Percentiles rank a stretch among this genome's conserved stretches.
Conservation (phyloP, 2,329 filamentous ascomycete genomes). For the Venturia asperata region DNA sequence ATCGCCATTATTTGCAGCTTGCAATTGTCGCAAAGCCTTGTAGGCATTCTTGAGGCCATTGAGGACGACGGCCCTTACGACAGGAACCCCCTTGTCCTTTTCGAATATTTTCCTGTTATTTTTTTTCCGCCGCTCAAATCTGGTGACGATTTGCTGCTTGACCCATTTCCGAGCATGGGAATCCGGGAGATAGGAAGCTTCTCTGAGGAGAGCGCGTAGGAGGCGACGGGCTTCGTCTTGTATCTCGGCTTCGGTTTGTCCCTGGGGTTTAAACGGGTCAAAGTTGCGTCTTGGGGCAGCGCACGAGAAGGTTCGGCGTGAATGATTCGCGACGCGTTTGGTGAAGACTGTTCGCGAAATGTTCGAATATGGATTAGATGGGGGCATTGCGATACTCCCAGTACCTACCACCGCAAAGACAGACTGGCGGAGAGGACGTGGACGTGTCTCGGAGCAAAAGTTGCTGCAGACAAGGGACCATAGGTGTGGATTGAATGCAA, state of each 20-base stretch:
- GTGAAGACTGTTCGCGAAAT: not conserved
- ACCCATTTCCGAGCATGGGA: slow-evolving; percentile 46
- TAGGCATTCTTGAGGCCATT: slow-evolving; percentile 32
- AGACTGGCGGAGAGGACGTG: not conserved
- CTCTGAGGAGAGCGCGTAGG: slow-evolving; percentile 50
- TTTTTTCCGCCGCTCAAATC: slow-evolving; percentile 34
- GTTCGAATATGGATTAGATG: not conserved
- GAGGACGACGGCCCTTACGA: slow-evolving; percentile 24
- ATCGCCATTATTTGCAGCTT: slow-evolving; percentile 51
- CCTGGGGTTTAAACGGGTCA: too few relatives aligned
- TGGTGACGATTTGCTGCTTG: slow-evolving; percentile 40
- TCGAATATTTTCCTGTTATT: slow-evolving; percentile 20
- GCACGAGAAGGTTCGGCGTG: too few relatives aligned
- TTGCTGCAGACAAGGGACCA: not conserved
- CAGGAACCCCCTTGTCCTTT: not conserved
- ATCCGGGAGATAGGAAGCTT: slow-evolving; percentile 56
- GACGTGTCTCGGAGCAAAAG: not conserved
- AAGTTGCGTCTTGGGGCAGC: not conserved
- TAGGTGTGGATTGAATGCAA: too few relatives aligned
- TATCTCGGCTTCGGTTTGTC: not conserved
- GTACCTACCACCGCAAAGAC: too few relatives aligned
- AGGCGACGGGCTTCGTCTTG: slow-evolving; percentile 33
- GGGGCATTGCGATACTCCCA: not conserved
- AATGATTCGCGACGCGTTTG: too few relatives aligned
- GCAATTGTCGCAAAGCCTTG: slow-evolving; percentile 39